Evolutionary conservation across 164 flowering plant genomes (phyloP).

Genomic region (Paratinospora sagittata): DNA sequence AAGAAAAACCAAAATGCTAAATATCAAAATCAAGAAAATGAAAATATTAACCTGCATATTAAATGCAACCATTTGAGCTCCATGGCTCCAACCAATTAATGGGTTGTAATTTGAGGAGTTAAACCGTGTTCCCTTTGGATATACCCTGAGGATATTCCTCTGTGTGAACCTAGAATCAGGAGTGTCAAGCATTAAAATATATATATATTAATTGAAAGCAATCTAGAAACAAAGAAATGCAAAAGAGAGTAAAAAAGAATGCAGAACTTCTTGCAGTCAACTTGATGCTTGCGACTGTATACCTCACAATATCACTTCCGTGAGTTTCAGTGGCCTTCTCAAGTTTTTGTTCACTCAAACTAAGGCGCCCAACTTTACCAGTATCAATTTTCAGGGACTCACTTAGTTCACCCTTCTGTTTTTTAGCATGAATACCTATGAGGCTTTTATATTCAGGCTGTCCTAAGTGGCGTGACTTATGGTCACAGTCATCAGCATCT

Average conservation of each 20-base stretch:
- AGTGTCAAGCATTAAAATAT: not conserved
- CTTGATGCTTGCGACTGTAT: not conserved
- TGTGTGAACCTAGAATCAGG: constrained; percentile 42
- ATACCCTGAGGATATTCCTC: constrained; percentile 43
- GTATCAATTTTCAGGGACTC: constrained; percentile 38
- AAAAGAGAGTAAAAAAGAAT: too few species aligned
- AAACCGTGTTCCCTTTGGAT: constrained; percentile 43
- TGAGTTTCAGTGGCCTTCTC: constrained; percentile 29
- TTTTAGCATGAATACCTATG: constrained; percentile 47
- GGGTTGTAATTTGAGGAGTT: constrained; percentile 59
- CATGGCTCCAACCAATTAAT: constrained; percentile 45
- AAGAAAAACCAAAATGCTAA: not conserved
- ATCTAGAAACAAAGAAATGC: not conserved
- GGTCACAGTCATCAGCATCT: constrained; percentile 15
- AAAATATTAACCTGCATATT: constrained; percentile 53
- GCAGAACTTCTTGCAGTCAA: not conserved
- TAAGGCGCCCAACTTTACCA: constrained; percentile 42
- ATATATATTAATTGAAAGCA: not conserved
- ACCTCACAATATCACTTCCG: constrained; percentile 41
- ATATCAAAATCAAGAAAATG: not conserved
- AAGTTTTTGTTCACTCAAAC: constrained; percentile 48
- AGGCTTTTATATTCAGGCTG: constrained; percentile 35
- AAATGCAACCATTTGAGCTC: constrained; percentile 64
- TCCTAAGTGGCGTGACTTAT: constrained; percentile 12
- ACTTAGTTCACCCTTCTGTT: constrained; percentile 35